These are phyloP conservation scores for Rhodotorula kratochvilovae DNA, from an alignment of 768 basidiomycete genomes.

Conservation along the genomic window DNA sequence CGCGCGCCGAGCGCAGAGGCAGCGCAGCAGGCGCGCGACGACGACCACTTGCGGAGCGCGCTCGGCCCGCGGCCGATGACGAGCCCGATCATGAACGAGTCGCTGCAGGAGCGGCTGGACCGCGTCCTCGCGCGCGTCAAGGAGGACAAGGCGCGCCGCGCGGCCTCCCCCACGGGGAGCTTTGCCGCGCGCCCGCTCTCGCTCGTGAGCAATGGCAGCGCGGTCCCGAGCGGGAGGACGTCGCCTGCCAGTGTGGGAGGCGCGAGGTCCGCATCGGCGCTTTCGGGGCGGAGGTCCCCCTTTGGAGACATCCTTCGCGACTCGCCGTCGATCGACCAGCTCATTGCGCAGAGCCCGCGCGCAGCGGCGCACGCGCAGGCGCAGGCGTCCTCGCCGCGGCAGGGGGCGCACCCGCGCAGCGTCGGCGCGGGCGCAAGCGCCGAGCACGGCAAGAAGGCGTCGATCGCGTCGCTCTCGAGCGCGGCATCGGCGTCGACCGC, in stretches of 20 bases:
- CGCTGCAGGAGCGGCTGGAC: slow-evolving; percentile 48
- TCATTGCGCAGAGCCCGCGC: slow-evolving; percentile 12
- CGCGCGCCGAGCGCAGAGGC: neutral
- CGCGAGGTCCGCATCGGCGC: slow-evolving; percentile 9
- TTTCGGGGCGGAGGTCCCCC: slow-evolving; percentile 17
- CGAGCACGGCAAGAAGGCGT: slow-evolving; percentile 37
- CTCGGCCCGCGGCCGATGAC: slow-evolving; percentile 38
- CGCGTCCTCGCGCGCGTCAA: slow-evolving; percentile 49
- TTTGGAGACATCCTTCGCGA: slow-evolving; percentile 17
- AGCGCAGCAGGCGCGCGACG: neutral
- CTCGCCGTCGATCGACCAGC: slow-evolving; percentile 36
- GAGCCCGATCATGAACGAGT: slow-evolving; percentile 37
- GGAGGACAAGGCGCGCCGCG: slow-evolving; percentile 32
- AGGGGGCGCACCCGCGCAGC: neutral
- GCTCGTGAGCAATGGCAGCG: slow-evolving; percentile 13
- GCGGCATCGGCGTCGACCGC: slow-evolving; percentile 3
- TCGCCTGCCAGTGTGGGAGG: slow-evolving; percentile 8
- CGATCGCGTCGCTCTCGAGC: slow-evolving; percentile 37
- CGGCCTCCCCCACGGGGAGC: neutral
- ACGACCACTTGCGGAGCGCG: slow-evolving; percentile 47
- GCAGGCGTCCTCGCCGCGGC: neutral
- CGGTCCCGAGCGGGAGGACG: slow-evolving; percentile 11
- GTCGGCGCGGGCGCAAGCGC: too few species aligned
- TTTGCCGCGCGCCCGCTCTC: neutral
- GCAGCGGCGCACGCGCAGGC: neutral